Evolutionary conservation across 441 rosid genomes (phyloP).

Genomic region (Raphanus hybrid): DNA sequence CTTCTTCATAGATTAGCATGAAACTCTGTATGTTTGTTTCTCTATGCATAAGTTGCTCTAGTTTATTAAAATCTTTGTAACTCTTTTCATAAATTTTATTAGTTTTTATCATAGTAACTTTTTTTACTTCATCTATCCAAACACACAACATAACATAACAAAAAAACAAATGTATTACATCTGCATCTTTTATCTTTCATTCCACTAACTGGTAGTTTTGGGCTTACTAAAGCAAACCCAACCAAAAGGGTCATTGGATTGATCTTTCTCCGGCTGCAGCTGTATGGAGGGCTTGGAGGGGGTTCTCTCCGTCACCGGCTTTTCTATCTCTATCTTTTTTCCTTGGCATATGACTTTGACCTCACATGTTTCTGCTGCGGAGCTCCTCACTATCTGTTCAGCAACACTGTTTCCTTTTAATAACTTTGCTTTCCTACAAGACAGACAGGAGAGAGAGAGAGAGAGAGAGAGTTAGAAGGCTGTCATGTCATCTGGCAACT

Average conservation of each 20-base stretch:
- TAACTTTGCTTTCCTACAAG: conserved; percentile 52
- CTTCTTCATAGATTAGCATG: conserved; percentile 50
- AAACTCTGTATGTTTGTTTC: conserved; percentile 51
- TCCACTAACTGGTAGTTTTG: conserved; percentile 32
- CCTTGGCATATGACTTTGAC: conserved; percentile 70
- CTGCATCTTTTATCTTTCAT: neutral
- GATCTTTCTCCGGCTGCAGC: conserved; percentile 35
- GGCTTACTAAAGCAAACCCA: conserved; percentile 66
- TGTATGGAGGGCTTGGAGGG: conserved; percentile 22
- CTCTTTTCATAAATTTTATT: conserved; percentile 27
- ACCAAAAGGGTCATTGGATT: conserved; percentile 42
- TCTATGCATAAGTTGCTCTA: conserved; percentile 28
- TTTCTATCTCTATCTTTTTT: conserved; percentile 46
- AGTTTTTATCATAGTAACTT: conserved; percentile 19
- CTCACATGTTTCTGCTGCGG: conserved; percentile 58
- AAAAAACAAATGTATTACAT: conserved; percentile 5
- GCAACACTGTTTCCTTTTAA: conserved; percentile 59
- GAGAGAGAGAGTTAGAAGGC: neutral
- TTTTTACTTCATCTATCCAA: conserved; percentile 27
- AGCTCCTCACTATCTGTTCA: conserved; percentile 57
- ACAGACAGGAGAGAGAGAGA: neutral
- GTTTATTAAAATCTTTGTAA: conserved; percentile 30
- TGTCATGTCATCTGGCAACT: neutral
- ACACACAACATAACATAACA: conserved; percentile 5
- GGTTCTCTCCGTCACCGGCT: conserved; percentile 17